Percentiles rank a stretch among this genome's conserved stretches.
Evolutionary conservation across 2,329 filamentous ascomycete genomes (phyloP).

Genomic region (Sarocladiaceae sp.): DNA sequence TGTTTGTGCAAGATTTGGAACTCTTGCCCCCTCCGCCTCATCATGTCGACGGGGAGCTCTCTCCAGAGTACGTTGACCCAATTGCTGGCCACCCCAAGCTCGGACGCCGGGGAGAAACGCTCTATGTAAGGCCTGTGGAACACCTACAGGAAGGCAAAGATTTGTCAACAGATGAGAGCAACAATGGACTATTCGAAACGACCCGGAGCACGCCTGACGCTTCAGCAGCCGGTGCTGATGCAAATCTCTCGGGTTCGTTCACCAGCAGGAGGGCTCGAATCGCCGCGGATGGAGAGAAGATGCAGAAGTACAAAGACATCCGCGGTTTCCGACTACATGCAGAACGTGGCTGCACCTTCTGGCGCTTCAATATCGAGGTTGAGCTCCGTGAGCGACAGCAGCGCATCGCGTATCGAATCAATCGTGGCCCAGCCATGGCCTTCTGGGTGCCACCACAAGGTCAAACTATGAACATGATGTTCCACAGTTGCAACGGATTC

Average conservation of each 20-base stretch:
- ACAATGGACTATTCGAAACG: slow-evolving; percentile 77
- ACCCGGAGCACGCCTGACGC: slow-evolving; percentile 50
- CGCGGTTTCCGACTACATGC: slow-evolving; percentile 76
- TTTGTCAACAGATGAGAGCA: slow-evolving; percentile 73
- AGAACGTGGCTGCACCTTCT: slow-evolving; percentile 88
- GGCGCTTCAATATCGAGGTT: slow-evolving; percentile 93
- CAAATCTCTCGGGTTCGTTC: slow-evolving; percentile 44
- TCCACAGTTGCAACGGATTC: slow-evolving; percentile 97
- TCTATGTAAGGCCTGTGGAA: slow-evolving; percentile 88
- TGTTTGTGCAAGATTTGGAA: slow-evolving; percentile 85
- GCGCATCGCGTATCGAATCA: slow-evolving; percentile 92
- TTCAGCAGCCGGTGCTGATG: slow-evolving; percentile 32
- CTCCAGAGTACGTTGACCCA: slow-evolving; percentile 83
- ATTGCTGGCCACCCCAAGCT: slow-evolving; percentile 84
- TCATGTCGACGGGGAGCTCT: slow-evolving; percentile 61
- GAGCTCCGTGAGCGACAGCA: slow-evolving; percentile 76
- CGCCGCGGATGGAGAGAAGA: slow-evolving; percentile 71
- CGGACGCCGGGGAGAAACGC: slow-evolving; percentile 75
- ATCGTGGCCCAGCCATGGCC: slow-evolving; percentile 78
- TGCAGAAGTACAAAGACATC: slow-evolving; percentile 78
- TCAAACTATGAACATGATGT: slow-evolving; percentile 97
- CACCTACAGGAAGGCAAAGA: slow-evolving; percentile 75
- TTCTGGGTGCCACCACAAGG: slow-evolving; percentile 91
- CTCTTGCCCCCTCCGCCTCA: slow-evolving; percentile 73
- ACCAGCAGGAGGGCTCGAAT: slow-evolving; percentile 48